Evolutionary conservation across 2,329 filamentous ascomycete species (phyloP), one percentile per base, ranked within the genome.

Genomic region (Calonectria hongkongensis): DNA sequence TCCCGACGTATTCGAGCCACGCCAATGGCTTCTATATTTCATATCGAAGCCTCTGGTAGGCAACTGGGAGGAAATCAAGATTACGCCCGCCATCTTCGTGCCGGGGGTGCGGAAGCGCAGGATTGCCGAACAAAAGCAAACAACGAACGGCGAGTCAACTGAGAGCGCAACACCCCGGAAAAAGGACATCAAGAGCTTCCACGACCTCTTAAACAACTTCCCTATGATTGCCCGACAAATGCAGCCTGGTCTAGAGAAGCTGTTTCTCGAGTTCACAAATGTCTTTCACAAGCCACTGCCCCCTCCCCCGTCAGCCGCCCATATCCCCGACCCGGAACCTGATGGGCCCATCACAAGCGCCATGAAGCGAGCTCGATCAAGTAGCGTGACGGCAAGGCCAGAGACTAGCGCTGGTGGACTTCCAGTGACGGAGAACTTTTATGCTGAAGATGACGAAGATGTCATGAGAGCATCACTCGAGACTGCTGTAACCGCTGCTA

Each of bases 141-240:
- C 78, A 56, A 73, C 82, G 13, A 84, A 82, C 41, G 78, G 84
- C 63, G 85, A 87, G 63, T 81, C 85, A 45, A 84, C 84, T 36
- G 87, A 90, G 28, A 82, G 85, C 41, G 74, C 83, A 3, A 85
- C 88, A 36, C 83, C 83, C 6, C 82, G 90, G 74, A 98, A 98
- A 86, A 98, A 98, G 84, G 95, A 98, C 72, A 94, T 99, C 82
- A 95, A 93, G 84, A 95, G 91, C 41, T 99, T 99, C 82, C 93
- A 94, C 73, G 97, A 98, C 76, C 89, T 99, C 16, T 88, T 99
- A 50, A 94, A 94, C 77, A 92, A 95, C 78, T 99, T 98, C 77
- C 97, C 97, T 1, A 94, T 98, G 91, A 98, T 99, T 79, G 95
- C 96, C 28, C 91, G 95, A 72, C 97, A 99, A 84, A 98, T 99